Conservation (phyloP, 345 rosid species). For the Raphanus raphanistrum region DNA sequence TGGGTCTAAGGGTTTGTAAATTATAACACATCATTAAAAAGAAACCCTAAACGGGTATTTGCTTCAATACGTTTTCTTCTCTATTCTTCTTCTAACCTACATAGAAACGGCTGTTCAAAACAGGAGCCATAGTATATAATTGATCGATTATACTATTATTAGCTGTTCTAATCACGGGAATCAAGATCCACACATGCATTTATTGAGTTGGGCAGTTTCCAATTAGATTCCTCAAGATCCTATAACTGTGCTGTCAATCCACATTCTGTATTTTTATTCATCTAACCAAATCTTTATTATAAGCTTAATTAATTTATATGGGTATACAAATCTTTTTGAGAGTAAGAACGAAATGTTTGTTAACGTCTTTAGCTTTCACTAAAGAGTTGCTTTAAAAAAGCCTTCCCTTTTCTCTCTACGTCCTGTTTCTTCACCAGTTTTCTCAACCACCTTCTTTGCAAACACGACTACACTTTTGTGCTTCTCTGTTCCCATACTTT, state of each 20-base stretch:
- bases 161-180: neutral
- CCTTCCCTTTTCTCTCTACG: neutral
- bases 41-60: too few relatives aligned
- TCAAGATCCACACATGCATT: conserved; percentile 31
- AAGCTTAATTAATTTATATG: neutral
- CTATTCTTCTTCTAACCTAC: too few relatives aligned
- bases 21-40: too few relatives aligned
- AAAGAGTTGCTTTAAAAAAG: neutral
- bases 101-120: too few relatives aligned
- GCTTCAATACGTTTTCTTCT: too few relatives aligned
- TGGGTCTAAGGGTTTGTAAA: too few relatives aligned
- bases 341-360: neutral
- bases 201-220: conserved; percentile 25
- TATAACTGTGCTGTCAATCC: conserved; percentile 32
- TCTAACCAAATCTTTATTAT: conserved; percentile 16
- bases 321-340: neutral
- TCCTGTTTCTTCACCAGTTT: neutral
- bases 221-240: conserved; percentile 39
- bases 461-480: conserved; percentile 1
- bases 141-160: neutral
- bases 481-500: neutral
- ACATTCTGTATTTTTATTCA: neutral
- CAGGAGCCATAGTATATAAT: neutral
- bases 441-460: neutral
- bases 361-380: neutral